A percentile compares a stretch with the other conserved stretches of the same genome.
phyloP scores from a whole-genome alignment of 1,284 basidiomycete genomes.

The Sanghuangporus weigelae region DNA sequence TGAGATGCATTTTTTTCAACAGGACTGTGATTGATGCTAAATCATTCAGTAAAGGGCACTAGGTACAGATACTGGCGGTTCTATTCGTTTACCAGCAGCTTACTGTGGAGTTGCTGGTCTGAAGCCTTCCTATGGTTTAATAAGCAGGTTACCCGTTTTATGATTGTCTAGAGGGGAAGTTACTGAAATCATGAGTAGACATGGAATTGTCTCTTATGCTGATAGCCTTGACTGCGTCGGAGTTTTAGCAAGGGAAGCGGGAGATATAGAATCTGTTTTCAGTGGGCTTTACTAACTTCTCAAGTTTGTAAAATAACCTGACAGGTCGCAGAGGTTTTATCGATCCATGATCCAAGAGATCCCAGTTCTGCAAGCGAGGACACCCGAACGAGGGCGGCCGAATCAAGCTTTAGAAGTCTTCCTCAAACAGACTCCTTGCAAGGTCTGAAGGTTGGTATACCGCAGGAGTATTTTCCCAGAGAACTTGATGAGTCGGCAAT shows the following conservation, averaged over 20 bases:
- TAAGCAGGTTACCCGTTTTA: constrained; percentile 58
- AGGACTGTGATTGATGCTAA: not conserved
- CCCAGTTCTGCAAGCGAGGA: constrained; percentile 63
- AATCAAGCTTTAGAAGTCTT: constrained; percentile 18
- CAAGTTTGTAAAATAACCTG: constrained; percentile 1
- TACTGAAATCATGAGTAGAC: constrained; percentile 39
- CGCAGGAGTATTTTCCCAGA: constrained; percentile 76
- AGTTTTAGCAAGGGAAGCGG: constrained; percentile 58
- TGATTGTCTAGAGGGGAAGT: not conserved
- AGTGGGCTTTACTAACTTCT: constrained; percentile 37
- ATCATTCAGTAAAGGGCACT: constrained; percentile 57
- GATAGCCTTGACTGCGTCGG: constrained; percentile 96
- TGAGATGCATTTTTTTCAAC: constrained; percentile 27
- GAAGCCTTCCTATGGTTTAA: constrained; percentile 91
- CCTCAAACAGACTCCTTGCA: constrained; percentile 23
- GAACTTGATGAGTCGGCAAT: constrained; percentile 56
- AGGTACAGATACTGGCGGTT: constrained; percentile 95
- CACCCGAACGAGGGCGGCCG: constrained; percentile 32
- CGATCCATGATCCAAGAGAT: constrained; percentile 67
- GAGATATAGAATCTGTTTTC: constrained; percentile 51
- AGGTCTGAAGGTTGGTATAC: constrained; percentile 53
- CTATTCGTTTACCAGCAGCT: constrained; percentile 86
- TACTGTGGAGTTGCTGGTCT: constrained; percentile 92
- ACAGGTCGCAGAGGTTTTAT: constrained; percentile 49
- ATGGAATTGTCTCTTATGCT: constrained; percentile 90